Conservation (phyloP, 768 basidiomycete genomes). For the Tulasnella sp. region DNA sequence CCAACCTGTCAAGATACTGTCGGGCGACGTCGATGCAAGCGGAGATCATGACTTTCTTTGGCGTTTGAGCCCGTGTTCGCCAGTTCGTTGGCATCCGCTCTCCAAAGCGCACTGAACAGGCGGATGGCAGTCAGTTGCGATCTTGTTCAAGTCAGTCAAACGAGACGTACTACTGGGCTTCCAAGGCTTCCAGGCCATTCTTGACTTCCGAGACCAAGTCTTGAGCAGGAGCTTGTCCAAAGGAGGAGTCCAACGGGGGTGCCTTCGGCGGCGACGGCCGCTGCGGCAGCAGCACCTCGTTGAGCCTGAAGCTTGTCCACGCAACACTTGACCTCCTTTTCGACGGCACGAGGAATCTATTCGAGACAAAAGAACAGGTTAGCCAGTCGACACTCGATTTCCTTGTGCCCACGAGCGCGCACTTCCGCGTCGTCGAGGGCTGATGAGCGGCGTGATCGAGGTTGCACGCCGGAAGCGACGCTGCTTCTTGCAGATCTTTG, state of each 20-base stretch:
- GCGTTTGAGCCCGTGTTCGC: slow-evolving; percentile 59
- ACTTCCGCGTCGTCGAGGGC: neutral
- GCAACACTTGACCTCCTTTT: slow-evolving; percentile 58
- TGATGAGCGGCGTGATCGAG: neutral
- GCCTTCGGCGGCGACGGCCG: slow-evolving; percentile 5
- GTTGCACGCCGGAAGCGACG: neutral
- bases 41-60: slow-evolving; percentile 68
- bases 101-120: slow-evolving; percentile 42
- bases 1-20: slow-evolving; percentile 75
- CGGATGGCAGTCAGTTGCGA: neutral
- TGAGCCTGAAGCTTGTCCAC: slow-evolving; percentile 32
- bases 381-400: neutral
- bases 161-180: slow-evolving; percentile 54
- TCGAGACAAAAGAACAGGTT: neutral
- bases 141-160: neutral
- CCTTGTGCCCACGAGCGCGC: neutral
- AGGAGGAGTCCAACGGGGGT: slow-evolving; percentile 44
- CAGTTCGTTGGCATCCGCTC: slow-evolving; percentile 47
- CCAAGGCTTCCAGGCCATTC: slow-evolving; percentile 51
- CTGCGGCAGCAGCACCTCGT: slow-evolving; percentile 4
- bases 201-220: slow-evolving; percentile 61
- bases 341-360: slow-evolving; percentile 63
- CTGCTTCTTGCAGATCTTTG: slow-evolving; percentile 52
- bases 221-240: slow-evolving; percentile 50
- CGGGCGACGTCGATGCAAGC: slow-evolving; percentile 78